Conservation (phyloP, 306 rosid species). For the Mimosa pudica region DNA sequence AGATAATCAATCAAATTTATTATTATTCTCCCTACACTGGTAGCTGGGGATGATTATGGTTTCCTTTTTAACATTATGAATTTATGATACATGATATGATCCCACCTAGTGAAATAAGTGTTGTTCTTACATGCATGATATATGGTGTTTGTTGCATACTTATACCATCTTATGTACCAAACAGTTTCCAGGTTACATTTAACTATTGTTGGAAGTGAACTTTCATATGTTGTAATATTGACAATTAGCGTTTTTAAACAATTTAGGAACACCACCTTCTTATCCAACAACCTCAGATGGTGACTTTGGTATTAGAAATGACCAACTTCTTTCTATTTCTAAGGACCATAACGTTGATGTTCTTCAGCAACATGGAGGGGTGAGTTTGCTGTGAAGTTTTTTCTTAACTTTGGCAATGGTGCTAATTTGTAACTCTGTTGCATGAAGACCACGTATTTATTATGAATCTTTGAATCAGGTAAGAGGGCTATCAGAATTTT, state of each 20-base stretch:
- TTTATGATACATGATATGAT: neutral
- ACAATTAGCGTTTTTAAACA: conserved; percentile 25
- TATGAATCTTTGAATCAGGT: conserved; percentile 55
- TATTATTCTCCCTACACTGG: neutral
- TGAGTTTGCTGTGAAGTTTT: conserved; percentile 38
- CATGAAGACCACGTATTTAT: conserved; percentile 24
- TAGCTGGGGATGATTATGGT: neutral
- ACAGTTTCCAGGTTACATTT: neutral
- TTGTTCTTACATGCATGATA: neutral
- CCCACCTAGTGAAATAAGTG: neutral
- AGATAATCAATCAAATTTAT: neutral
- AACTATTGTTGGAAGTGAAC: neutral
- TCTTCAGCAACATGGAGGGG: conserved; percentile 81
- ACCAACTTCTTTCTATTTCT: conserved; percentile 71
- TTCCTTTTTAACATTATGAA: neutral
- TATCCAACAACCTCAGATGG: conserved; percentile 41
- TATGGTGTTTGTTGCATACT: conserved; percentile 1
- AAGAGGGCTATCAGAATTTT: conserved; percentile 60
- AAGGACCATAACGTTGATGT: conserved; percentile 63
- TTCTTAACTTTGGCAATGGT: neutral
- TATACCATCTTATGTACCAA: conserved; percentile 5
- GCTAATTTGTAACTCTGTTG: conserved; percentile 7
- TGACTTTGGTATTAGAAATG: conserved; percentile 74
- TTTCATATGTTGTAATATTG: conserved; percentile 7
- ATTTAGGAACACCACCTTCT: conserved; percentile 40